Base-by-base conservation (phyloP, 805 yeast species). In the Candida peoriensis region DNA sequence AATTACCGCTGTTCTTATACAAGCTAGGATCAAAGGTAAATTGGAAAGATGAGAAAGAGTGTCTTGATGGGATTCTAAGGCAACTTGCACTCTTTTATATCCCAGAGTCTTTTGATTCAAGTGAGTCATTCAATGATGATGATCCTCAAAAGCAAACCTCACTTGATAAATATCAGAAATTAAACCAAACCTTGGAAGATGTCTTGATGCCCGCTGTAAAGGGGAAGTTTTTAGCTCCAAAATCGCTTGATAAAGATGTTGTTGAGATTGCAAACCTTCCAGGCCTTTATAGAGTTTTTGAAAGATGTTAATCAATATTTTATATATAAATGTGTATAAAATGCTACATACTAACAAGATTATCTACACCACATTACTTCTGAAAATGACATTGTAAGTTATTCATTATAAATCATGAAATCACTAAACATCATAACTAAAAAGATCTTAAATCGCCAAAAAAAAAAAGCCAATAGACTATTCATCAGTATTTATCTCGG, bases 181-280 rank as follows among this genome's bases (percentile, higher is more conserved):
- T 68, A 34, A 48, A 61, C n/a, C 47, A 54, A 2, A 16, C 41
- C 1, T 48, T 88, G 37, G 94, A 82, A 42, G 66, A 72, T 42
- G 53, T 64, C 0, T 46, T 89, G 2, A 80, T 87, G 43, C 95
- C 95, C 0, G 58, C 72, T 16, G 53, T 86, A 6, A 78, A 80
- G 43, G 65, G 66, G 39, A 60, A 77, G 30, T 72, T 87, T 19
- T 53, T 87, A 11, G 95, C 89, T 0, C 74, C 94, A 0, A 63
- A 63, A 11, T 52, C 50, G 3, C 47, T 87, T 24, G 44, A 58
- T 5, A 52, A 64, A 11, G 79, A 76, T 37, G 76, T 88, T 4
- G 72, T 85, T 5, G 96, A 90, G 55, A 76, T 93, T 24, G 97
- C 98, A 0, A 88, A 81, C 53, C 58, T 93, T 20, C 97, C 97